Base-by-base conservation (phyloP, 768 basidiomycete genomes). In the Mycena vulgaris region DNA sequence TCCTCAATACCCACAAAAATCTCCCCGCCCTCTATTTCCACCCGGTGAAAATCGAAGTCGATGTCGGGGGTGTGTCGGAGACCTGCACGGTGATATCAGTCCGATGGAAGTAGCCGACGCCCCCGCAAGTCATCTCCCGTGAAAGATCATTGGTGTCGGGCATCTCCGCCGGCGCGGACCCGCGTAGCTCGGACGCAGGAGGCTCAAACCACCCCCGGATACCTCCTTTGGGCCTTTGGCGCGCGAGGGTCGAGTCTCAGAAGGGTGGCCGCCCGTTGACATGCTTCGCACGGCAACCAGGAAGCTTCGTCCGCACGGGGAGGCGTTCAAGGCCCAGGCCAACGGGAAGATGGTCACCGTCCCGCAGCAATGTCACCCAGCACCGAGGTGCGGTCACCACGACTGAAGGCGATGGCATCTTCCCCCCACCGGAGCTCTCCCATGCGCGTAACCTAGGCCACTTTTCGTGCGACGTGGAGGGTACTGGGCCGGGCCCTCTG, bases 81-180 rank as follows among this genome's bases (percentile, higher is more conserved):
- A 55, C 52, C 52, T 3, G 31, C 52, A 55, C 33, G 31, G 17
- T 33, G 52, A 14, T 35, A 55, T 10, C 52, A 55, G 31, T 33
- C 17, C 52, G 30, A 55, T 55, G 52, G 52, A 55, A 55, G 52
- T 55, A 55, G 57, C 27, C 57, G 57, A 58, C 27, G 27, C 57
- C 39, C 57, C 8, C 19, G 28, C 57, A 30, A 23, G 21, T 58
- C 57, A 42, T 58, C 39, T 58, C 57, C 57, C 37, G 39, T 21
- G 19, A 42, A 30, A 40, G 57, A 58, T 58, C 57, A 42, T 11
- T 30, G 57, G 57, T 58, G 57, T 58, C 57, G 57, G 39, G 57
- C 57, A 30, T 58, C 57, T 45, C 57, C 40, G 39, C 39, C 39
- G 8, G 14, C 2, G 39, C 57, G 28, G 57, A 45, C 39, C 57